Evolutionary conservation across 2,329 filamentous ascomycete species (phyloP).

Genomic region (Neofusicoccum cordaticola): DNA sequence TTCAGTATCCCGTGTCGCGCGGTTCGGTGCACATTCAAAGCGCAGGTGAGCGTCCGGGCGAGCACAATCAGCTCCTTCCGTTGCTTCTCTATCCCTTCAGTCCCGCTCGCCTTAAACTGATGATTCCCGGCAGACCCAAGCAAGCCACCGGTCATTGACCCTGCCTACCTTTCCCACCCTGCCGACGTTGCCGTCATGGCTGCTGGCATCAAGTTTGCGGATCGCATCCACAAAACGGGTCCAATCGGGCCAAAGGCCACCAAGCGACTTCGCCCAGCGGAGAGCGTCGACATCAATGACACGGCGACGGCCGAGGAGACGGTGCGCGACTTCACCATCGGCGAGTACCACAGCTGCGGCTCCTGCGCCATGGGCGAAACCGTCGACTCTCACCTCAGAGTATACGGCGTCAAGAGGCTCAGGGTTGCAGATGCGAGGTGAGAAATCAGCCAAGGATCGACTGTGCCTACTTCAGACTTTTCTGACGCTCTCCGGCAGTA

Average conservation of each 20-base stretch:
- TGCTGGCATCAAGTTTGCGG: conserved; percentile 32
- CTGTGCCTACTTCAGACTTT: no score
- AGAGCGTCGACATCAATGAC: conserved; percentile 20
- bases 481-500: not conserved
- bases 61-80: no score
- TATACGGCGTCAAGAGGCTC: conserved; percentile 24
- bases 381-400: conserved; percentile 27
- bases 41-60: not conserved
- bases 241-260: not conserved
- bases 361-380: conserved; percentile 25
- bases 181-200: conserved; percentile 42
- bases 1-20: conserved; percentile 1
- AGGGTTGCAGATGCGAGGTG: conserved; percentile 17
- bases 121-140: conserved; percentile 23
- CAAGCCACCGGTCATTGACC: conserved; percentile 37
- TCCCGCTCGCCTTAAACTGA: not conserved
- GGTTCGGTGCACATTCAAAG: not conserved
- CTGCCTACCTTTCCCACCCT: conserved; percentile 41
- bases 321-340: not conserved
- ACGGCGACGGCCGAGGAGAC: conserved; percentile 1
- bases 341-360: conserved; percentile 7
- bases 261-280: not conserved
- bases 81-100: not conserved
- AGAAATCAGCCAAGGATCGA: no score
- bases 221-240: conserved; percentile 26